Conservation (phyloP, 306 rosid species). For the Pyrus betulifolia region DNA sequence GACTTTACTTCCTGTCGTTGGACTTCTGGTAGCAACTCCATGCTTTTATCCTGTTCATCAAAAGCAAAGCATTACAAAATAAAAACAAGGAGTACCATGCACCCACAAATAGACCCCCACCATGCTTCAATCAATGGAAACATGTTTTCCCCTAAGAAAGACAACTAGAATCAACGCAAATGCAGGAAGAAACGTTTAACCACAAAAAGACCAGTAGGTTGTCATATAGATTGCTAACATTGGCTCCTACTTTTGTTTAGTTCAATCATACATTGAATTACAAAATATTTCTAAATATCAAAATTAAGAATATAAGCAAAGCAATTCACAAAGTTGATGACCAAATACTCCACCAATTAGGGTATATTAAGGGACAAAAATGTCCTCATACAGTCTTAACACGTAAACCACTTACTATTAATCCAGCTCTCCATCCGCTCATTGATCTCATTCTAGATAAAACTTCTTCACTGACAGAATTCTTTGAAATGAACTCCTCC, state of each 20-base stretch:
- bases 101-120: background rate
- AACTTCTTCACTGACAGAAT: constrained; percentile 44
- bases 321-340: background rate
- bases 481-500: constrained; percentile 48
- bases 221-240: background rate
- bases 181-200: background rate
- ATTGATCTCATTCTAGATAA: constrained; percentile 48
- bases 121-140: background rate
- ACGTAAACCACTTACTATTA: constrained; percentile 65
- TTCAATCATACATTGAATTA: background rate
- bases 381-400: background rate
- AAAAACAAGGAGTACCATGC: background rate
- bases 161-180: background rate
- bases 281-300: background rate
- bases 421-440: constrained; percentile 62
- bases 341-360: background rate
- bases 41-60: constrained; percentile 66
- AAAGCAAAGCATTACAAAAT: constrained; percentile 14
- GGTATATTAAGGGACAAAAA: background rate
- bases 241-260: background rate
- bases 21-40: constrained; percentile 84
- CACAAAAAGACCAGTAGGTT: background rate
- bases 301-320: background rate
- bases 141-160: background rate
- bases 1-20: constrained; percentile 57